phyloP scores from a whole-genome alignment of 306 rosid species.

The Pterocarpus santalinus region DNA sequence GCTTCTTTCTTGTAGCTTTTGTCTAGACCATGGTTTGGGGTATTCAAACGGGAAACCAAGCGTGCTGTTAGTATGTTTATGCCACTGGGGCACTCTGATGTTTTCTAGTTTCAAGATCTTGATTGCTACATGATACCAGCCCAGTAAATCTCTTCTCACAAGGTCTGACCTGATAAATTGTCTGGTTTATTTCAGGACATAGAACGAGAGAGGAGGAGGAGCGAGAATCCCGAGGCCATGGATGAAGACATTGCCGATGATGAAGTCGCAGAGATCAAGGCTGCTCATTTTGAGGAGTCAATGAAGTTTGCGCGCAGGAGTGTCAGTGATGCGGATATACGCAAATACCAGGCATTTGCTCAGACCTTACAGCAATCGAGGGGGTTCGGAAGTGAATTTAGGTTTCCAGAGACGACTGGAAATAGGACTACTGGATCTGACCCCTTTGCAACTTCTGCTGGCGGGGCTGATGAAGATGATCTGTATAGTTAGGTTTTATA shows the following conservation, averaged over 20 bases:
- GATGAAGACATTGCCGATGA: conserved; percentile 54
- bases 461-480: conserved; percentile 63
- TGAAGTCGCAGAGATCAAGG: conserved; percentile 63
- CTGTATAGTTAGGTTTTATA: conserved; percentile 47
- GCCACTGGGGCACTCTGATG: not conserved
- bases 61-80: no score
- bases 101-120: not conserved
- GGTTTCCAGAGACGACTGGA: conserved; percentile 52
- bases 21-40: no score
- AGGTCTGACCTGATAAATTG: conserved; percentile 9
- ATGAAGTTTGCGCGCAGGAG: conserved; percentile 70
- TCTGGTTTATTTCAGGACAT: conserved; percentile 56
- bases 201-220: conserved; percentile 57
- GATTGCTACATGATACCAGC: not conserved
- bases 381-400: conserved; percentile 64
- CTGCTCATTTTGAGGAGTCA: conserved; percentile 68
- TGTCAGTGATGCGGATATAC: conserved; percentile 67
- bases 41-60: no score
- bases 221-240: conserved; percentile 66
- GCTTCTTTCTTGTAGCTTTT: no score
- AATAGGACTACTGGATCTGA: conserved; percentile 53
- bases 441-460: conserved; percentile 54
- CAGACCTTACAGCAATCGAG: conserved; percentile 69
- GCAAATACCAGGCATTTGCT: conserved; percentile 71
- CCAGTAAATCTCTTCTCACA: not conserved